phyloP scores from a whole-genome alignment of 2,329 filamentous ascomycete genomes.

The Colletotrichum eremochloae region DNA sequence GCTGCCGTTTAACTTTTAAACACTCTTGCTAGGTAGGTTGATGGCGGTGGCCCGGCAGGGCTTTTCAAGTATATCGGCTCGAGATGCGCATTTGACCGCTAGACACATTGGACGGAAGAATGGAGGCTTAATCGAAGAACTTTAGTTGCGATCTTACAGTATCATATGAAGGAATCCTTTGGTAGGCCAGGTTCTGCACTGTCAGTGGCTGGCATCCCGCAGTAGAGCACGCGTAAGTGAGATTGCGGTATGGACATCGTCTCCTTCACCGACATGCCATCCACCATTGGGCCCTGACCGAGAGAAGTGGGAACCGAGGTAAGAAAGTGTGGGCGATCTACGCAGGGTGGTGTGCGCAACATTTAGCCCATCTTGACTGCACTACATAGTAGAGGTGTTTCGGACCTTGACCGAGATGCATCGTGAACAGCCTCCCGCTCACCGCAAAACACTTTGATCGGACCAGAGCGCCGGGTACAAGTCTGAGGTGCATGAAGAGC shows the following conservation, averaged over 20 bases:
- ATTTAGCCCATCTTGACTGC: not conserved
- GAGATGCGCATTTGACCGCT: not conserved
- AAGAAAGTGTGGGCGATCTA: constrained; percentile 29
- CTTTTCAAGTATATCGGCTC: not conserved
- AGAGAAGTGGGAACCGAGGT: constrained; percentile 34
- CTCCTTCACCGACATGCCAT: constrained; percentile 6
- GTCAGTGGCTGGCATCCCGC: not conserved
- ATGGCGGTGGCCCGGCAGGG: not conserved
- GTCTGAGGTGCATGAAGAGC: constrained; percentile 3
- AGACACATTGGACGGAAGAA: not conserved
- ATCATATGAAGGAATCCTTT: not conserved
- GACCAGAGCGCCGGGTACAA: constrained; percentile 16
- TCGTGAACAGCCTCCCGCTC: constrained; percentile 21
- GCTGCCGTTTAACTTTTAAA: not conserved
- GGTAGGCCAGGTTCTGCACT: not conserved
- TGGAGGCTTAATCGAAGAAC: not conserved
- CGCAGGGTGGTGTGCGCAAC: constrained; percentile 33
- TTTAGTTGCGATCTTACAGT: too few relatives aligned
- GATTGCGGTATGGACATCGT: not conserved
- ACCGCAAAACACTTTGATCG: constrained; percentile 20
- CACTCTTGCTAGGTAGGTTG: not conserved
- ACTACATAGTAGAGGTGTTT: constrained; percentile 18
- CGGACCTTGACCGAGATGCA: constrained; percentile 37
- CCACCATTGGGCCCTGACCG: constrained; percentile 36
- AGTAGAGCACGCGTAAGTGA: not conserved